A percentile compares a stretch with the other conserved stretches of the same genome.
Conservation (phyloP, 495 filamentous ascomycete species). For the Pyronema omphalodes region DNA sequence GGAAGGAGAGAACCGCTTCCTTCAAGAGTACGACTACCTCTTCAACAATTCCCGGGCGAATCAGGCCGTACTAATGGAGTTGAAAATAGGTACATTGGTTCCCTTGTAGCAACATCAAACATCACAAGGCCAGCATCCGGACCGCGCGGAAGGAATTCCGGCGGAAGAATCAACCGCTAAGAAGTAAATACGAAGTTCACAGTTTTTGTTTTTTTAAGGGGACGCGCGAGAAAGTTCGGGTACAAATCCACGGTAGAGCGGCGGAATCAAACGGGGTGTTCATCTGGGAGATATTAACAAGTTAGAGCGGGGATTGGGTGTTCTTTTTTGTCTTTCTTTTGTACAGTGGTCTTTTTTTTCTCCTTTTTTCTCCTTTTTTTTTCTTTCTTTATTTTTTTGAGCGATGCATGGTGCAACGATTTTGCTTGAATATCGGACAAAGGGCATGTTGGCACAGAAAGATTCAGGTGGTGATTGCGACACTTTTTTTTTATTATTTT, state of each 20-base stretch:
- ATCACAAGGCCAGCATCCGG: slow-evolving; percentile 40
- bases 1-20: slow-evolving; percentile 80
- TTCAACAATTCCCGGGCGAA: slow-evolving; percentile 25
- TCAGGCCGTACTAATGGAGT: slow-evolving; percentile 8
- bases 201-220: background rate
- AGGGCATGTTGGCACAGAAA: background rate
- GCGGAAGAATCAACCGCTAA: background rate
- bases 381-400: background rate
- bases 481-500: background rate
- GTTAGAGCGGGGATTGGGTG: background rate
- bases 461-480: background rate
- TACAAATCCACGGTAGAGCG: background rate
- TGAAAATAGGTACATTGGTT: slow-evolving; percentile 40
- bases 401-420: background rate
- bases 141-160: background rate
- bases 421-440: background rate
- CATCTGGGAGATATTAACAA: background rate
- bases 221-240: background rate
- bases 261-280: background rate
- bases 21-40: slow-evolving; percentile 54
- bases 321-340: slow-evolving; percentile 3
- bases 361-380: background rate
- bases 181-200: background rate
- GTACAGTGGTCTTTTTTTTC: background rate
- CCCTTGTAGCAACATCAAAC: slow-evolving; percentile 64